Base-by-base conservation (phyloP, 495 filamentous ascomycete species). In the Margaritispora aquatica region DNA sequence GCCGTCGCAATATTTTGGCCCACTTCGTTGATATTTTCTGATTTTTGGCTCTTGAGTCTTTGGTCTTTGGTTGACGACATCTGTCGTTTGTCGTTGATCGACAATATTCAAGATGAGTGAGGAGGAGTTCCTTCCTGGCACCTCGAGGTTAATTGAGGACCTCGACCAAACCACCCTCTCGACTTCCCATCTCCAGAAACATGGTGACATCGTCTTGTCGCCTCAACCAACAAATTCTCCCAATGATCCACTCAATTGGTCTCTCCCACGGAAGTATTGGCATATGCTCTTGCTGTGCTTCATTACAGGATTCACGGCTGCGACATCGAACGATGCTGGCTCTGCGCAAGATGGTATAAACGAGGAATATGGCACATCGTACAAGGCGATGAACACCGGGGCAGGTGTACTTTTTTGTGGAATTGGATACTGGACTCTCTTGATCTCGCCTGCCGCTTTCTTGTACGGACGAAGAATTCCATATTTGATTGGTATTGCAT, bases 141-240 rank as follows among this genome's bases (percentile, higher is more conserved):
- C 57, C 8, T 54, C 57, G 2, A 36, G 51, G 20, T 38, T 60
- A 1, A 23, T 60, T 26, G 57, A 60, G 36, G 36, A 41, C 9
- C 7, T 21, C 2, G 36, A 34, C 36, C 57, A 48, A 9, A 38
- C 22, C 7, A 24, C 50, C 17, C 29, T 23, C 10, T 21, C 29
- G 9, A 54, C 50, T 24, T 54, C 57, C 1, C 57, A 60, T 24
- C 50, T 60, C 9, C 38, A 46, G 24, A 53, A 48, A 15, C 57
- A 60, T 31, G 57, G 57, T n/a, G 63, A 74, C 34, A 63, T 78
- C 22, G 46, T 78, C 19, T 69, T 79, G 31, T 72, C 75, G 1
- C 60, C 60, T 1, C 60, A 62, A 24, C 60, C 60, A 7, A 53
- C 60, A 1, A 22, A n/a, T 22, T 62, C 60, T 11, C 60, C 55